Percentiles rank a stretch among this genome's conserved stretches.
Evolutionary conservation across 1,284 basidiomycete species (phyloP).

Genomic region (Moesziomyces sp.): DNA sequence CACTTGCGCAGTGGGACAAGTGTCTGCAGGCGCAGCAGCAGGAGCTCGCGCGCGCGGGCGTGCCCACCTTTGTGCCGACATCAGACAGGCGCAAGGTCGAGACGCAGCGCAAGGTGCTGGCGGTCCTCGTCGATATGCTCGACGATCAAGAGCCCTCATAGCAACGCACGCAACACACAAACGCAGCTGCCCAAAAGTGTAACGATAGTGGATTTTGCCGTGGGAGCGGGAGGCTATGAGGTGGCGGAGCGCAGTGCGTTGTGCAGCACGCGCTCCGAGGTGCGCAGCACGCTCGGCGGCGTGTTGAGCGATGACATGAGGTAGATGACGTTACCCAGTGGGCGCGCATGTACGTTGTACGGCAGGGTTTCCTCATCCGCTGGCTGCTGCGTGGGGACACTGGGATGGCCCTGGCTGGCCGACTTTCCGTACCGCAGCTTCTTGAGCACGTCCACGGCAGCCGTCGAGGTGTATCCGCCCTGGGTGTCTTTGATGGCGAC

Average conservation of each 20-base stretch:
- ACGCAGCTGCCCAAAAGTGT: too few relatives aligned
- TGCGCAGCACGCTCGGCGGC: slow-evolving; percentile 53
- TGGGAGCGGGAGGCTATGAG: neutral
- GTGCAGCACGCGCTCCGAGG: slow-evolving; percentile 47
- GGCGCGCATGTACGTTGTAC: slow-evolving; percentile 85
- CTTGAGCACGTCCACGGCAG: slow-evolving; percentile 39
- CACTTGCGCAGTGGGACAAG: slow-evolving; percentile 29
- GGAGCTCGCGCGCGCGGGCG: slow-evolving; percentile 9
- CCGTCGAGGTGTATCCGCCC: slow-evolving; percentile 59
- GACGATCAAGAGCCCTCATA: slow-evolving; percentile 11
- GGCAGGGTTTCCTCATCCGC: slow-evolving; percentile 47
- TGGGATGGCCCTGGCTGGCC: slow-evolving; percentile 32
- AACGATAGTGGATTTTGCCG: too few relatives aligned
- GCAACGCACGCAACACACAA: too few relatives aligned
- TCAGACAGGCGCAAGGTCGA: slow-evolving; percentile 12
- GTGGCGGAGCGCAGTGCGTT: slow-evolving; percentile 16
- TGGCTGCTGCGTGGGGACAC: slow-evolving; percentile 12
- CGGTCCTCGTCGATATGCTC: slow-evolving; percentile 33
- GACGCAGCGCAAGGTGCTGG: slow-evolving; percentile 25
- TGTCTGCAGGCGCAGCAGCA: slow-evolving; percentile 18
- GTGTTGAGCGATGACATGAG: slow-evolving; percentile 93
- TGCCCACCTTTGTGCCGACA: slow-evolving; percentile 14
- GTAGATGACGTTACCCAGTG: slow-evolving; percentile 91
- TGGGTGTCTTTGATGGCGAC: slow-evolving; percentile 78
- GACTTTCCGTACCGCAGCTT: slow-evolving; percentile 34